A percentile compares a stretch with the other conserved stretches of the same genome.
Evolutionary conservation across 2,329 filamentous ascomycete genomes (phyloP).

Genomic region (Venturia pyrina): DNA sequence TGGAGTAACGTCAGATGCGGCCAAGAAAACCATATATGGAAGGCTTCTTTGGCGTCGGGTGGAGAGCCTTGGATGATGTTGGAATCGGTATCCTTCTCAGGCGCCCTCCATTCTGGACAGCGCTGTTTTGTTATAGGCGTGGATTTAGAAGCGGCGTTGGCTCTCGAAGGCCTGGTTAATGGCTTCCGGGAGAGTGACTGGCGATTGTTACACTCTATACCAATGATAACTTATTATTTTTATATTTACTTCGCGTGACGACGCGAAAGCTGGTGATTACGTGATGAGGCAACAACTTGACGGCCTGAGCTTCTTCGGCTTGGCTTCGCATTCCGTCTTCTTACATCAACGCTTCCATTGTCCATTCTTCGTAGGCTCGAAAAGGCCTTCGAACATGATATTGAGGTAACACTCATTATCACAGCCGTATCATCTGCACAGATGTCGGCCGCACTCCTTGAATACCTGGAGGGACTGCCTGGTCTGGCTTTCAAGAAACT

Average conservation of each 20-base stretch:
- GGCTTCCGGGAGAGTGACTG: background rate
- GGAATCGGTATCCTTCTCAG: background rate
- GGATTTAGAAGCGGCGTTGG: background rate
- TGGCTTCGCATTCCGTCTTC: background rate
- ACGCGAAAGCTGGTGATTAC: background rate
- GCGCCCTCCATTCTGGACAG: background rate
- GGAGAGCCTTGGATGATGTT: background rate
- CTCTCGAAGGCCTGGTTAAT: background rate
- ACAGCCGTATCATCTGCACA: slow-evolving; percentile 7
- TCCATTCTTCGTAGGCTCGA: background rate
- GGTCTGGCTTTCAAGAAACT: slow-evolving; percentile 83
- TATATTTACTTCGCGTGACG: background rate
- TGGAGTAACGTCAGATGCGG: background rate
- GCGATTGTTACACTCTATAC: background rate
- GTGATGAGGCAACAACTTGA: background rate
- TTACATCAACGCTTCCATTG: background rate
- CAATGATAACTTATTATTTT: background rate
- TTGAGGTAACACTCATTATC: slow-evolving; percentile 3
- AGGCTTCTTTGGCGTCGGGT: background rate
- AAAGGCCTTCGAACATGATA: slow-evolving; percentile 10
- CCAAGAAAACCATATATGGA: background rate
- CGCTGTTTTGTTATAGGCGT: background rate
- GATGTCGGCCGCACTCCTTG: slow-evolving; percentile 39
- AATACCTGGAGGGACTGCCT: slow-evolving; percentile 86
- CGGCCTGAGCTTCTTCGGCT: background rate